Base-by-base conservation (phyloP, 1,284 basidiomycete genomes). In the Papiliotrema flavescens region DNA sequence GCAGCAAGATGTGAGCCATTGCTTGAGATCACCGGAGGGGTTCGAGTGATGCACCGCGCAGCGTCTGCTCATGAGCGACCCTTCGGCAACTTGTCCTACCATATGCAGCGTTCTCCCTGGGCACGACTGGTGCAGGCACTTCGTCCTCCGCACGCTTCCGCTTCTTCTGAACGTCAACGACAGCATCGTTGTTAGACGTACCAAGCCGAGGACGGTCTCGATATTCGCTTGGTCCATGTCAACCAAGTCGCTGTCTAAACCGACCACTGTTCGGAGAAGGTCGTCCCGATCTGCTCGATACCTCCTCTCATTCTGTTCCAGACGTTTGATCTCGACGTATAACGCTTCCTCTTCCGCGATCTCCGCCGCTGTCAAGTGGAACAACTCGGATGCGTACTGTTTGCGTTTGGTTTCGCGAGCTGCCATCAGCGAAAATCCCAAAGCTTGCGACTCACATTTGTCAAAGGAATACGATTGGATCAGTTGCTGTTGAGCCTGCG, bases 311-410 rank as follows among this genome's bases (percentile, higher is more conserved):
- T 84, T 91, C 76, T 98, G 95, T 72, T 98, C 94, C 49, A 98
- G 82, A 13, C 91, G 85, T 67, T 95, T 92, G 49, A 96, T 83
- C 73, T 98, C 94, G 61, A 98, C 80, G 76, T 92, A 98, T 0
- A 99, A 81, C 3, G 92, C 90, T 67, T 98, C 94, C 79, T 98
- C 96, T 71, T 99, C 95, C 9, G 87, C 86, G 41, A 97, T 86
- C 76, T 98, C 91, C 51, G 89, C 85, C 1, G 86, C 83, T 0
- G 92, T 91, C 11, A 95, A 85, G 54, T 84, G 85, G 74, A 95
- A 90, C 14, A 98, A 83, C 57, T 87, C 88, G 2, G 83, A 79
- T 11, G 98, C 82, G 64, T 97, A 96, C 58, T 86, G 85, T 76
- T 95, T 98, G 54, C 96, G 86, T 60, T 87, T 87, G 20, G 85